Base-by-base conservation (phyloP, 2,329 filamentous ascomycete genomes). In the Microcyclosporella mali region DNA sequence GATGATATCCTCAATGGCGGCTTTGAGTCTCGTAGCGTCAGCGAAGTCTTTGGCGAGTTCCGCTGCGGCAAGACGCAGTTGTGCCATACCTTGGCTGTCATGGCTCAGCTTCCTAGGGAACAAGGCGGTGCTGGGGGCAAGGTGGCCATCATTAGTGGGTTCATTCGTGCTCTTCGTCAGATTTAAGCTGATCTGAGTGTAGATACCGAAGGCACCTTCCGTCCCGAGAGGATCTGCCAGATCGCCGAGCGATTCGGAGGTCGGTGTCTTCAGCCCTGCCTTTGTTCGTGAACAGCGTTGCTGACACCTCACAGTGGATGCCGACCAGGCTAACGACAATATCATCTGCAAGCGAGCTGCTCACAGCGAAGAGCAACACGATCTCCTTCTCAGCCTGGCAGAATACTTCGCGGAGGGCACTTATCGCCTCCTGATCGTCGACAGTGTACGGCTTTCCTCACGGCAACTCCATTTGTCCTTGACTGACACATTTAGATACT, bases 11-110 rank as follows among this genome's bases (percentile, higher is more conserved):
- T 85, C 3, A 35, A 40, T 25, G 81, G 81, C 49, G 81, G 81
- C 17, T 84, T 84, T 52, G 78, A 83, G 60, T 84, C 79, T 33
- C 79, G 81, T 75, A 82, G 79, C 56, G 81, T 84, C 59, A 83
- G 75, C 51, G 81, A 80, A 56, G 73, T 79, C 18, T 80, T 74
- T 60, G 77, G 77, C 47, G 77, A 80, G 55, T 80, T 74, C 52
- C 71, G 77, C 50, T 84, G 81, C 58, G 80, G 81, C 46, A 85
- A 85, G 65, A 84, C 81, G 14, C 81, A 85, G 59, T 67, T 85
- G 19, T 79, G 77, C 3, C 81, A 84, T 58, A 85, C 81, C 4
- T 78, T 84, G 71, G 78, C 78, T 32, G 81, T 84, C 28, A 72
- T 81, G 40, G 77, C 79, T 25, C 77, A 77, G 54, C 63, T 74